Evolutionary conservation across 352 stramenopile species (phyloP), one percentile per base, ranked within the genome.

Genomic region (Bremia lactucae): DNA sequence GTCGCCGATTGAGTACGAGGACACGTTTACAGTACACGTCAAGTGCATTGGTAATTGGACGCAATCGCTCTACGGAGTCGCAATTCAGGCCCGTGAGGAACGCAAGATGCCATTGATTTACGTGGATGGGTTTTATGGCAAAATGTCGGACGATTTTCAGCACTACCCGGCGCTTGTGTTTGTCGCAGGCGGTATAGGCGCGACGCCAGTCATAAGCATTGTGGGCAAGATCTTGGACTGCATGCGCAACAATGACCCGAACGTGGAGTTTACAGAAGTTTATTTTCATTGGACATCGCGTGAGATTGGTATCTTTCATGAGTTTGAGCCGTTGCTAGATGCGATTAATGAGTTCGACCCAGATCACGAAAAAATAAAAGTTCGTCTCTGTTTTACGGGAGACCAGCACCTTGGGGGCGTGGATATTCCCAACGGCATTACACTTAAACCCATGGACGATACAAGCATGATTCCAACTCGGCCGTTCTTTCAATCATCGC

Each of bases 201-300:
- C 83, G 5, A 96, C 87, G 0, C 87, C 87, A 5, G 69, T 95
- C 25, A 86, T 95, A 35, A 91, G 75, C 34, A 77, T 95, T 23
- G 42, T 96, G 8, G 82, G 83, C 40, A 86, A 95, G 48, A 81
- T 95, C 33, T 57, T 85, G 10, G 72, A 89, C 44, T 72, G 66
- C 33, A 85, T 83, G 68, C 71, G 72, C 51, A 87, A 80, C 57
- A 75, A 76, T 47, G 76, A 92, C 47, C 68, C 72, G 2, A 78
- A 66, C 39, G 68, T 87, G 53, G 56, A 56, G 18, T 63, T 83
- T 39, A 80, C 74, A 15, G 64, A 83, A 33, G 77, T 89, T 6
- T 89, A 89, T 55, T 87, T 83, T 57, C 74, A 87, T 56, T 89
- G 77, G 77, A 87, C 77, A 26, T 87, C 77, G 13, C 79, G 72